A percentile compares a stretch with the other conserved stretches of the same genome.
phyloP scores from a whole-genome alignment of 2,329 filamentous ascomycete genomes.

The Botryosphaeria dothidea region DNA sequence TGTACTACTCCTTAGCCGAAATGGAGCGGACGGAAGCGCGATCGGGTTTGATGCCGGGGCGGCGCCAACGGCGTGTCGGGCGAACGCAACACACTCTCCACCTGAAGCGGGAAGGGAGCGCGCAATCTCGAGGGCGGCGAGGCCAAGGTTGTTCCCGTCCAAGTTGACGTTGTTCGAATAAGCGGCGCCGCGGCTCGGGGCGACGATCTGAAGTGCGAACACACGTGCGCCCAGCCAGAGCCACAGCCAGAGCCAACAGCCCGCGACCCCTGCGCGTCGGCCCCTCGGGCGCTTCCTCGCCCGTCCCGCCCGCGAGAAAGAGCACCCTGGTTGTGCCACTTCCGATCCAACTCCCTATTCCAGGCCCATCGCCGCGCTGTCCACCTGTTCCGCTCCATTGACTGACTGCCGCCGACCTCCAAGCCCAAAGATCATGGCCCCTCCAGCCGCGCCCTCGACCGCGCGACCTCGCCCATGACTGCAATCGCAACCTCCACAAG shows the following conservation, averaged over 20 bases:
- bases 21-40: neutral
- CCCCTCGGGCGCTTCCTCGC: neutral
- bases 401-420: neutral
- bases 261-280: neutral
- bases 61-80: neutral
- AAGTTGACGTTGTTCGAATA: constrained; percentile 1
- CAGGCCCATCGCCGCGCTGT: neutral
- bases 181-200: constrained; percentile 8
- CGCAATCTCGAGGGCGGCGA: constrained; percentile 8
- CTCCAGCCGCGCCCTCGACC: neutral
- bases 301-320: neutral
- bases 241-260: neutral
- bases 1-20: constrained; percentile 8
- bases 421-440: neutral
- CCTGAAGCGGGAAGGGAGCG: neutral
- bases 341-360: neutral
- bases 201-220: neutral
- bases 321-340: neutral
- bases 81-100: constrained; percentile 4
- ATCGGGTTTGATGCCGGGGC: neutral
- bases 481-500: neutral
- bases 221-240: neutral
- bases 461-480: neutral
- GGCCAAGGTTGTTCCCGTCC: constrained; percentile 10
- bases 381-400: neutral